Conservation (phyloP, 805 yeast genomes). For the Pichia eremophila region DNA sequence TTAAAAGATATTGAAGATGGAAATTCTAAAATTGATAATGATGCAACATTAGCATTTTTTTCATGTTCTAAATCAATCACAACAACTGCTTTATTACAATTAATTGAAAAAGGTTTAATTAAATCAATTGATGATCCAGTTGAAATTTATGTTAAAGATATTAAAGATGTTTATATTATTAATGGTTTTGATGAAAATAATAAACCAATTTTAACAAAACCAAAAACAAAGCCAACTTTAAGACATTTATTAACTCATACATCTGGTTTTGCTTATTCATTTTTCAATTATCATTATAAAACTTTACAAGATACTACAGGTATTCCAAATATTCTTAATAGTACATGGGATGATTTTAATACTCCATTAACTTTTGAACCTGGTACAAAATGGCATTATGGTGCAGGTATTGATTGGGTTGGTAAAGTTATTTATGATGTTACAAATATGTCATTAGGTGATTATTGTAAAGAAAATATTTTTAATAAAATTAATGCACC, state of each 20-base stretch:
- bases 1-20: background rate
- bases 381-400: conserved; percentile 6
- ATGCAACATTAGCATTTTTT: conserved; percentile 3
- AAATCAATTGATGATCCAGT: conserved; percentile 5
- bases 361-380: conserved; percentile 23
- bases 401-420: conserved; percentile 2
- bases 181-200: conserved; percentile 1
- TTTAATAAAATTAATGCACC: conserved; percentile 2
- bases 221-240: background rate
- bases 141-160: conserved; percentile 2
- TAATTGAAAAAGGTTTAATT: conserved; percentile 2
- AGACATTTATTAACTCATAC: conserved; percentile 6
- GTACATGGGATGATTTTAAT: conserved; percentile 2
- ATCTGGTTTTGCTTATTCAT: conserved; percentile 4
- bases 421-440: conserved; percentile 4
- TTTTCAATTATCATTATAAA: conserved; percentile 1
- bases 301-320: background rate
- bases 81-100: conserved; percentile 3
- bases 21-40: background rate
- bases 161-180: background rate
- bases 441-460: conserved; percentile 2
- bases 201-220: background rate
- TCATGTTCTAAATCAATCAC: conserved; percentile 6
- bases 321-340: conserved; percentile 19
- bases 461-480: conserved; percentile 2